These are phyloP conservation scores for Syzygium malaccense DNA, from an alignment of 441 rosid genomes.

Conservation along the genomic window DNA sequence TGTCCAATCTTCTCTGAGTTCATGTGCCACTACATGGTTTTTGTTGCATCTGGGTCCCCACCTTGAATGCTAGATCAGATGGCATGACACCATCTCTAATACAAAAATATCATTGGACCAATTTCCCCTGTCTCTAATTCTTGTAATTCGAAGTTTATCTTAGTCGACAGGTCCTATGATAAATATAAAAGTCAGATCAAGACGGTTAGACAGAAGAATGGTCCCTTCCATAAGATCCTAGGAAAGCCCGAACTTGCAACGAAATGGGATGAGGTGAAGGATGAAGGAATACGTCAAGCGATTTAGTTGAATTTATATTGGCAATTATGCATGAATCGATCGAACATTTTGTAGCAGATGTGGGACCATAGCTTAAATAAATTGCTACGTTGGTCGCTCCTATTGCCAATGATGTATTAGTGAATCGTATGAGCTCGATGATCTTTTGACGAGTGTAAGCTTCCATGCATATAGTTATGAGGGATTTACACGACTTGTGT, in stretches of 20 bases:
- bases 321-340: background rate
- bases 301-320: background rate
- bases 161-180: too few relatives aligned
- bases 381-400: background rate
- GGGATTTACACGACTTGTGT: background rate
- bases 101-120: too few relatives aligned
- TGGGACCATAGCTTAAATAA: background rate
- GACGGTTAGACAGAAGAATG: too few relatives aligned
- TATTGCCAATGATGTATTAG: background rate
- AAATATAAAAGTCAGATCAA: too few relatives aligned
- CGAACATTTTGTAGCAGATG: background rate
- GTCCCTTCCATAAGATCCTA: background rate
- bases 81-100: too few relatives aligned
- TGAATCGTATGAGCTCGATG: background rate
- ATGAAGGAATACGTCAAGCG: background rate
- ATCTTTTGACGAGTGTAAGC: background rate
- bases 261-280: background rate
- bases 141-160: too few relatives aligned
- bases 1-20: background rate
- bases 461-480: accelerated
- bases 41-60: background rate
- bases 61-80: background rate
- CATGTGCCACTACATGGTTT: background rate
- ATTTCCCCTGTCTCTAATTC: too few relatives aligned
- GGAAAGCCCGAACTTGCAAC: background rate